These are phyloP conservation scores for Xylariales sp. DNA, from an alignment of 2,329 filamentous ascomycete species.

Conservation along the genomic window DNA sequence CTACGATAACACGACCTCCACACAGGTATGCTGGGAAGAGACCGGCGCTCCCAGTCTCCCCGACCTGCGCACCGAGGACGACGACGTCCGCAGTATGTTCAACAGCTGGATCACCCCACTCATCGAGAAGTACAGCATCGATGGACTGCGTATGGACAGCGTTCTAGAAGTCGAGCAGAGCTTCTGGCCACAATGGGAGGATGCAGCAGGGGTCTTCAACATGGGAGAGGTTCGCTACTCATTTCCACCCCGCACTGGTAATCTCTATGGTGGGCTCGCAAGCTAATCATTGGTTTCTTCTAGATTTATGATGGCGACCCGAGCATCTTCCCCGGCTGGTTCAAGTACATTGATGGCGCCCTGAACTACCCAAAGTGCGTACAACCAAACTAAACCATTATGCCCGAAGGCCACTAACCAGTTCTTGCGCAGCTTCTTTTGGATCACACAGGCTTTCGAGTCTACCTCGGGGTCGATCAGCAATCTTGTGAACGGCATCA, in stretches of 20 bases:
- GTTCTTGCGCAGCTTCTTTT: conserved; percentile 30
- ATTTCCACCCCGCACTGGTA: too few relatives aligned
- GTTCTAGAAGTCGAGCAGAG: conserved; percentile 41
- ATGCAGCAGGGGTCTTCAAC: conserved; percentile 41
- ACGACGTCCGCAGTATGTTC: conserved; percentile 36
- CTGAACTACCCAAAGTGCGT: conserved; percentile 46
- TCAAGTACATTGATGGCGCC: conserved; percentile 40
- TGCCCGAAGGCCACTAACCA: not conserved
- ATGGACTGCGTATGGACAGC: conserved; percentile 46
- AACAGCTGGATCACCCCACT: conserved; percentile 43
- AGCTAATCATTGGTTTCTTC: not conserved
- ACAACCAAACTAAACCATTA: not conserved
- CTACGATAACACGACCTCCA: conserved; percentile 39
- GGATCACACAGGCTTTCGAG: conserved; percentile 30
- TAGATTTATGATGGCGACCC: conserved; percentile 41
- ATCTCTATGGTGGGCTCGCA: not conserved
- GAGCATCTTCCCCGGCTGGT: conserved; percentile 37
- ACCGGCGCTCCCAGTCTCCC: conserved; percentile 39
- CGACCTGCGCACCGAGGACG: conserved; percentile 40
- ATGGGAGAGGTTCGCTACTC: conserved; percentile 39
- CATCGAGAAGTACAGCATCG: conserved; percentile 48
- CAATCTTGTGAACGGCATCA: conserved; percentile 28
- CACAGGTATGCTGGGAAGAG: conserved; percentile 45
- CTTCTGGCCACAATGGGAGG: conserved; percentile 41
- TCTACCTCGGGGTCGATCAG: conserved; percentile 23